Percentiles rank a stretch among this genome's conserved stretches.
phyloP scores from a whole-genome alignment of 768 basidiomycete species.

The Mycena belliarum region DNA sequence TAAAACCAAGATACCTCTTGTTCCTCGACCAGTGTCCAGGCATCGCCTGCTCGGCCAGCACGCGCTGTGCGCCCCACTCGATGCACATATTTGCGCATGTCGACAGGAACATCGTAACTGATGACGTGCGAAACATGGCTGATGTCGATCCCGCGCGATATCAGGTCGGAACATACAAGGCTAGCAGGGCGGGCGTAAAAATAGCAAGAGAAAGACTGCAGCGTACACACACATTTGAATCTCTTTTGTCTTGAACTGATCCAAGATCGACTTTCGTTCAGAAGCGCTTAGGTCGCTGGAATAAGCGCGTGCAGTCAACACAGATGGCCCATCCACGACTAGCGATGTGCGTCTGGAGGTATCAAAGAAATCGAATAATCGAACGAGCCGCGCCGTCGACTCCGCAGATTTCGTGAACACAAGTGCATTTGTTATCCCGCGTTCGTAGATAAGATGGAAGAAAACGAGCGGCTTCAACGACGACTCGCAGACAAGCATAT shows the following conservation, averaged over 20 bases:
- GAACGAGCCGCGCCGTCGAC: slow-evolving; percentile 80
- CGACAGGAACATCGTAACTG: slow-evolving; percentile 94
- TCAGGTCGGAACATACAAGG: slow-evolving; percentile 93
- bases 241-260: slow-evolving; percentile 77
- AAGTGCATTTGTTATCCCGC: slow-evolving; percentile 65
- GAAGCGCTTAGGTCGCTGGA: slow-evolving; percentile 79
- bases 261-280: slow-evolving; percentile 77
- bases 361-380: slow-evolving; percentile 81
- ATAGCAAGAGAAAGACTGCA: neutral
- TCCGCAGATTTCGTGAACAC: slow-evolving; percentile 98
- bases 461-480: slow-evolving; percentile 86
- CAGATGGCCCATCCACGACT: slow-evolving; percentile 18
- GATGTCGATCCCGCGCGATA: slow-evolving; percentile 95
- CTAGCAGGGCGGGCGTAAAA: slow-evolving; percentile 40
- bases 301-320: slow-evolving; percentile 65
- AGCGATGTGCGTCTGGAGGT: slow-evolving; percentile 16
- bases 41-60: slow-evolving; percentile 84
- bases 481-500: slow-evolving; percentile 79
- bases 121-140: slow-evolving; percentile 90
- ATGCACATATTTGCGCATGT: slow-evolving; percentile 98
- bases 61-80: slow-evolving; percentile 95
- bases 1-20: slow-evolving; percentile 68
- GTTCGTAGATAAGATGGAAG: slow-evolving; percentile 77
- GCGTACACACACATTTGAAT: slow-evolving; percentile 73
- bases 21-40: slow-evolving; percentile 95